Conservation (phyloP, 306 rosid genomes). For the Pachyrhizus erosus region DNA sequence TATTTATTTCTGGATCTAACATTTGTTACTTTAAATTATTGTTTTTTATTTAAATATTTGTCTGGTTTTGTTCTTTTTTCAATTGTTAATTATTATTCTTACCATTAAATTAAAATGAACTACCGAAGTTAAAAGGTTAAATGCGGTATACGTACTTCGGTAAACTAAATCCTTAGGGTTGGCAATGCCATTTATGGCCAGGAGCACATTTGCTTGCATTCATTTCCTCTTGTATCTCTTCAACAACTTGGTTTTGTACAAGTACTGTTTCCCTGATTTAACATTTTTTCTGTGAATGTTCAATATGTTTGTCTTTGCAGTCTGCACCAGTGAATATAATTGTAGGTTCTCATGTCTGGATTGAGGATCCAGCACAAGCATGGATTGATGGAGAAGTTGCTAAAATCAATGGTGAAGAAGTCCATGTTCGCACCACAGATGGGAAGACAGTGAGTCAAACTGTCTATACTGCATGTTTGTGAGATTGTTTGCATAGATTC, state of each 20-base stretch:
- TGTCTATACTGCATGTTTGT: conserved; percentile 18
- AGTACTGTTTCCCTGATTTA: conserved; percentile 32
- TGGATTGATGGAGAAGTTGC: conserved; percentile 97
- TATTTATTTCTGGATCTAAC: conserved; percentile 4
- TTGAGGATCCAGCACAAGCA: conserved; percentile 86
- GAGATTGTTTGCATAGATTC: conserved; percentile 27
- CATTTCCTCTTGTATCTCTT: conserved; percentile 20
- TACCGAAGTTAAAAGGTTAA: conserved; percentile 21
- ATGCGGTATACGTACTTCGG: conserved; percentile 2
- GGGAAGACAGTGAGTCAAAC: conserved; percentile 81
- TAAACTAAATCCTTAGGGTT: conserved; percentile 27
- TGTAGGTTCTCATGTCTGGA: conserved; percentile 99
- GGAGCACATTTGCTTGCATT: conserved; percentile 28
- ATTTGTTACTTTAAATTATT: neutral
- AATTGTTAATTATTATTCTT: neutral
- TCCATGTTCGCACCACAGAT: conserved; percentile 66
- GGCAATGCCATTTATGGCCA: conserved; percentile 12
- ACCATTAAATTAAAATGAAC: conserved; percentile 22
- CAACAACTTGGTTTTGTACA: neutral
- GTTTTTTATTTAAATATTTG: conserved; percentile 1
- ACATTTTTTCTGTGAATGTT: conserved; percentile 37
- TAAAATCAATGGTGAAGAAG: conserved; percentile 80
- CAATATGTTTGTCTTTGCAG: conserved; percentile 59
- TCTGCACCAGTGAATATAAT: conserved; percentile 93
- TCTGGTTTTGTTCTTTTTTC: conserved; percentile 18